Conservation (phyloP, 2,329 filamentous ascomycete genomes). For the Geoglossum cookeanum region DNA sequence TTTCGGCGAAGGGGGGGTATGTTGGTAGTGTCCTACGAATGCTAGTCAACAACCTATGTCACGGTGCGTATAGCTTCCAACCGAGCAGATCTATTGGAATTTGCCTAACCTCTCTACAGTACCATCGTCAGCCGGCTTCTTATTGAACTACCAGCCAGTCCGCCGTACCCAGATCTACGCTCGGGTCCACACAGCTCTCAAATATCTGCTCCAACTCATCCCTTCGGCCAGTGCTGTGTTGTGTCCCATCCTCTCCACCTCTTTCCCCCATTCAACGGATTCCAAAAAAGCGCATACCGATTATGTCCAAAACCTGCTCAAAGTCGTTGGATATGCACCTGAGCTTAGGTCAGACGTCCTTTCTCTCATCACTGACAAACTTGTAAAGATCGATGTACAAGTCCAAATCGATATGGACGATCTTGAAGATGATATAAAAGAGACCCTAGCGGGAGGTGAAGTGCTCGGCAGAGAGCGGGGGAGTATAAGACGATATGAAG, state of each 20-base stretch:
- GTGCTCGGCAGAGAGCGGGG: constrained; percentile 28
- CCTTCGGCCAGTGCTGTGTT: constrained; percentile 59
- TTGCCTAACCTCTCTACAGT: constrained; percentile 16
- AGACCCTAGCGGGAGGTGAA: constrained; percentile 27
- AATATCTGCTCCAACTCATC: constrained; percentile 60
- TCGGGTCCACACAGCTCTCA: constrained; percentile 57
- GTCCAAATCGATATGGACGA: constrained; percentile 90
- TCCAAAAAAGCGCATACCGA: constrained; percentile 60
- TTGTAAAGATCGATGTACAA: constrained; percentile 89
- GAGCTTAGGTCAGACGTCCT: constrained; percentile 64
- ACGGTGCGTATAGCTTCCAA: constrained; percentile 21
- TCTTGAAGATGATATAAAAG: constrained; percentile 69
- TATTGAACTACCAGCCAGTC: constrained; percentile 37
- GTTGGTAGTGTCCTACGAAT: constrained; percentile 56
- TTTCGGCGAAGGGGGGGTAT: constrained; percentile 68
- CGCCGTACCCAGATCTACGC: constrained; percentile 45
- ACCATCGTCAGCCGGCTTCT: constrained; percentile 33
- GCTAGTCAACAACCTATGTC: constrained; percentile 61
- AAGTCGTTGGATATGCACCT: constrained; percentile 57
- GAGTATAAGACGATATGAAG: constrained; percentile 6
- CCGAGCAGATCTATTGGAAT: constrained; percentile 21
- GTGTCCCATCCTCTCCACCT: constrained; percentile 42
- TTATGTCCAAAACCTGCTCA: constrained; percentile 75
- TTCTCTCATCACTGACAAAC: constrained; percentile 61
- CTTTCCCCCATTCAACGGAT: constrained; percentile 62